Conservation (phyloP, 768 basidiomycete genomes). For the Rhizopogon roseolus region DNA sequence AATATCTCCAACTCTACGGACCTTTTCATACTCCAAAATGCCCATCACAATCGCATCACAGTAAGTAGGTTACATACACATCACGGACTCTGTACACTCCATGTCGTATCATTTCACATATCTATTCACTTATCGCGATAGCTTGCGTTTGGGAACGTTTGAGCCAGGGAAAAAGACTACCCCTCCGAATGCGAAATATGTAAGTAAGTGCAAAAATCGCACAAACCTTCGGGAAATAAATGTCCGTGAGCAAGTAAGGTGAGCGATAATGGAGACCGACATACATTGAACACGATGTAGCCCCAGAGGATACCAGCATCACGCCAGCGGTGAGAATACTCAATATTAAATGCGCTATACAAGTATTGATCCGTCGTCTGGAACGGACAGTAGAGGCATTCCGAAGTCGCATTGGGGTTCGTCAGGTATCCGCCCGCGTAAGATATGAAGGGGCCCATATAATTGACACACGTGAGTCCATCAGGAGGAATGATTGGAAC, state of each 20-base stretch:
- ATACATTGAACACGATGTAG: slow-evolving; percentile 39
- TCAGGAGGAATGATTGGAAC: slow-evolving; percentile 45
- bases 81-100: neutral
- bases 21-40: neutral
- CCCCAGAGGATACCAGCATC: slow-evolving; percentile 42
- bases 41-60: neutral
- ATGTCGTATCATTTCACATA: neutral
- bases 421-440: slow-evolving; percentile 43
- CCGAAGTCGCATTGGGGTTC: slow-evolving; percentile 30
- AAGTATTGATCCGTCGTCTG: slow-evolving; percentile 53
- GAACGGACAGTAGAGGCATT: slow-evolving; percentile 52
- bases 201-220: slow-evolving; percentile 25
- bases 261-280: slow-evolving; percentile 8
- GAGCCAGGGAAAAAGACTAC: slow-evolving; percentile 2
- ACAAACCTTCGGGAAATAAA: slow-evolving; percentile 14
- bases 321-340: slow-evolving; percentile 46
- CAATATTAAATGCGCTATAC: slow-evolving; percentile 47
- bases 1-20: neutral
- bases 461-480: slow-evolving; percentile 43
- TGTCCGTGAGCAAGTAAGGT: neutral
- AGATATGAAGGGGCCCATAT: slow-evolving; percentile 37
- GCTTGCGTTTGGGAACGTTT: neutral
- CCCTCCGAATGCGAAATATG: slow-evolving; percentile 23
- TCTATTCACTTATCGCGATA: neutral
- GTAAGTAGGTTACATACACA: neutral